Conservation (phyloP, 2,329 filamentous ascomycete genomes). For the Capronia americana region DNA sequence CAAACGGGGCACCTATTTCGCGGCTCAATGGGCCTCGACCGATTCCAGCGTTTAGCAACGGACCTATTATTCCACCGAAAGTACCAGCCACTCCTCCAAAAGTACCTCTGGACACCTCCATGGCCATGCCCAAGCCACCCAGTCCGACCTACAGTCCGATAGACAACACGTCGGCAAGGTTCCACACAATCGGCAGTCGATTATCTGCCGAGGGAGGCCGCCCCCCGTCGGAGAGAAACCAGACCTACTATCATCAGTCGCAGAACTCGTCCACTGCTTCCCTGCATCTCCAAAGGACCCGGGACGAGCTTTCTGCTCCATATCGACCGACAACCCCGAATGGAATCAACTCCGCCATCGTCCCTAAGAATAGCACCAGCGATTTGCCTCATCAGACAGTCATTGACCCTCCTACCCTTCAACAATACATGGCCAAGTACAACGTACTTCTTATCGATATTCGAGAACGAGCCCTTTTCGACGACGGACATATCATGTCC, state of each 20-base stretch:
- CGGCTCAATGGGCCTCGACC: slow-evolving; percentile 51
- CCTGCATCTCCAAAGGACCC: slow-evolving; percentile 46
- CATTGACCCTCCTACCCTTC: slow-evolving; percentile 73
- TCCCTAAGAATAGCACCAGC: slow-evolving; percentile 51
- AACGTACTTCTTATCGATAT: slow-evolving; percentile 85
- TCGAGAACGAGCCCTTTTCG: slow-evolving; percentile 77
- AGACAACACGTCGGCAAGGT: slow-evolving; percentile 49
- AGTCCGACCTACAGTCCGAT: slow-evolving; percentile 58
- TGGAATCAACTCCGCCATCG: slow-evolving; percentile 47
- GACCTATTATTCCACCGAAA: slow-evolving; percentile 50
- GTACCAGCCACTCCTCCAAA: slow-evolving; percentile 49
- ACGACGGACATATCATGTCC: slow-evolving; percentile 86
- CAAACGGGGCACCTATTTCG: slow-evolving; percentile 39
- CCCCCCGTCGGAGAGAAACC: slow-evolving; percentile 40
- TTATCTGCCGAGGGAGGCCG: slow-evolving; percentile 51
- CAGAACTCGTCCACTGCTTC: slow-evolving; percentile 45
- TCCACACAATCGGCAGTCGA: slow-evolving; percentile 48
- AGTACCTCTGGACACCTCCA: slow-evolving; percentile 45
- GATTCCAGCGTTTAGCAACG: slow-evolving; percentile 46
- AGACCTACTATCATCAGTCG: slow-evolving; percentile 46
- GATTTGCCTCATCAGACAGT: slow-evolving; percentile 62
- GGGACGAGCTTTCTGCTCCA: slow-evolving; percentile 47
- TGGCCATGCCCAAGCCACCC: slow-evolving; percentile 54
- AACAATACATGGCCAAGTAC: slow-evolving; percentile 70
- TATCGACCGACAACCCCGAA: slow-evolving; percentile 55